A percentile compares a stretch with the other conserved stretches of the same genome.
phyloP scores from a whole-genome alignment of 2,329 filamentous ascomycete species.

The Trichocomaceae sp. region DNA sequence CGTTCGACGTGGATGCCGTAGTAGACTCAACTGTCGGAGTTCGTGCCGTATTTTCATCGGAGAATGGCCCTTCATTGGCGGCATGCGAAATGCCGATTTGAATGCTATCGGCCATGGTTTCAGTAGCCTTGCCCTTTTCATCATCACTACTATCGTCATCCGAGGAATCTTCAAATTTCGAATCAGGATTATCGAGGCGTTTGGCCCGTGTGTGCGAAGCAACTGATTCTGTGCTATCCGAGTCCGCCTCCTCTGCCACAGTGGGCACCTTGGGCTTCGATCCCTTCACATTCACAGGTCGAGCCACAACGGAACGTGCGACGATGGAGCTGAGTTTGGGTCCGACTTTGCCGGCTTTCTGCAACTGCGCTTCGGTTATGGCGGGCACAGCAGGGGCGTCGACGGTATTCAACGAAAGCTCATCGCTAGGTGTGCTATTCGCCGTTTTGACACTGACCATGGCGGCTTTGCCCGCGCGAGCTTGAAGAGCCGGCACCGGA shows the following conservation, averaged over 20 bases:
- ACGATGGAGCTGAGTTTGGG: constrained; percentile 37
- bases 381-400: constrained; percentile 64
- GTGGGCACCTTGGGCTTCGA: constrained; percentile 27
- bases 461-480: constrained; percentile 79
- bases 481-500: constrained; percentile 72
- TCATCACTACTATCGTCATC: constrained; percentile 24
- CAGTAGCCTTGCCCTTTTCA: constrained; percentile 2
- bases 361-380: constrained; percentile 51
- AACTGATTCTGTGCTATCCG: constrained; percentile 13
- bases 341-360: constrained; percentile 32
- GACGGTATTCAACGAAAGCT: constrained; percentile 29
- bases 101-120: constrained; percentile 23
- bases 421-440: constrained; percentile 43
- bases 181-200: constrained; percentile 20
- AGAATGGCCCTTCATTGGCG: constrained; percentile 14
- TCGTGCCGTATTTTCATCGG: constrained; percentile 13
- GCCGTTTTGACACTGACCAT: constrained; percentile 85
- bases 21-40: constrained; percentile 3
- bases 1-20: constrained; percentile 9
- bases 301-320: constrained; percentile 37
- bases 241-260: constrained; percentile 22
- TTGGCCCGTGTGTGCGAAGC: constrained; percentile 18
- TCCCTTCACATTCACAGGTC: constrained; percentile 41
- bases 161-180: constrained; percentile 30
- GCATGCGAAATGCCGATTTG: constrained; percentile 7